Conservation (phyloP, 106 monocot genomes). For the Ottelia alismoides region DNA sequence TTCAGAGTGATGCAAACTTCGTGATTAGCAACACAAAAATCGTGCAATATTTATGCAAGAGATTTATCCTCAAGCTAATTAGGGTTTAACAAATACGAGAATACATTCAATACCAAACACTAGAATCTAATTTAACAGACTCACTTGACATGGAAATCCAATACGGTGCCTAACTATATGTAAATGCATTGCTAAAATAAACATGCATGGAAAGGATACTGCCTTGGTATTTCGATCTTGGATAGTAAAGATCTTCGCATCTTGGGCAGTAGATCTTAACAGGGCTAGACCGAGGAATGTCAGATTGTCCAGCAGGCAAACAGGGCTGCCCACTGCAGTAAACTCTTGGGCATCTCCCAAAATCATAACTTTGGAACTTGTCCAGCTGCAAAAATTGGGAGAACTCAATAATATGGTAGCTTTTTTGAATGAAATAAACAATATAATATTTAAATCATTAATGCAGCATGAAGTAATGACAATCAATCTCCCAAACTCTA, state of each 20-base stretch:
- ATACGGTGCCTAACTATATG: too few relatives aligned
- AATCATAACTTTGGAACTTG: constrained; percentile 53
- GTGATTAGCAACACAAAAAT: too few relatives aligned
- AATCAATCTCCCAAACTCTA: constrained; percentile 14
- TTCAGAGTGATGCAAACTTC: too few relatives aligned
- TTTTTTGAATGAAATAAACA: too few relatives aligned
- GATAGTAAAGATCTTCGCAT: constrained; percentile 44
- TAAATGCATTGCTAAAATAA: background rate
- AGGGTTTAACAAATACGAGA: background rate
- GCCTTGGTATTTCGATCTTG: constrained; percentile 61
- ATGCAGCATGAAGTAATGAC: too few relatives aligned
- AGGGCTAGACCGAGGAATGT: constrained; percentile 40
- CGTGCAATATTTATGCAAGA: too few relatives aligned
- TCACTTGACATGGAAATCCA: too few relatives aligned
- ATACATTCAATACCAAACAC: background rate
- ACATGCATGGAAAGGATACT: constrained; percentile 48
- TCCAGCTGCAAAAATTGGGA: constrained; percentile 33
- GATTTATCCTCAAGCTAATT: too few relatives aligned
- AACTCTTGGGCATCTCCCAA: constrained; percentile 63
- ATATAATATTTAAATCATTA: too few relatives aligned
- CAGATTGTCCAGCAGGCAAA: constrained; percentile 57
- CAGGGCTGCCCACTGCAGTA: constrained; percentile 57
- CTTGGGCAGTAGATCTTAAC: constrained; percentile 45
- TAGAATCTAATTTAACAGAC: too few relatives aligned
- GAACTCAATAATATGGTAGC: too few relatives aligned